Base-by-base conservation (phyloP, 176 grass and related monocot species). In the Juncus inflexus region DNA sequence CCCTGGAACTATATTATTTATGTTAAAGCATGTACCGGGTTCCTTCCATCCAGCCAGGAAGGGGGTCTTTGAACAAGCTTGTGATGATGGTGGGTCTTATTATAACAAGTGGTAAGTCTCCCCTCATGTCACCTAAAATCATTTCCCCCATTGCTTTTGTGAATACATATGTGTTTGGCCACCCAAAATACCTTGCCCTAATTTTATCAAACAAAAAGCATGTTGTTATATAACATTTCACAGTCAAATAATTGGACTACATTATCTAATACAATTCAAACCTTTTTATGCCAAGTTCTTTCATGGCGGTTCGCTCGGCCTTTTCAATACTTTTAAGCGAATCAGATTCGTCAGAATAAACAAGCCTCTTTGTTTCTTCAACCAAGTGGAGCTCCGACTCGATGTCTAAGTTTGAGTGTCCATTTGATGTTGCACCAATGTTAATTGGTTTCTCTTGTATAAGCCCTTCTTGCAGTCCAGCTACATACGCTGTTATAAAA, bases 101-200 rank as follows among this genome's bases (percentile, higher is more conserved):
- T 37, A 96, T 57, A 10, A 87, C 81, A 37, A 87, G 76, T 0
- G 86, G 83, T 15, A 77, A 37, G 15, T 77, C 61, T 35, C 51
- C 83, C 4, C 67, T 60, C 0, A 73, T 39, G 52, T 69, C 71
- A 10, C 55, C 69, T 7, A 89, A 76, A 6, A 95, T 0, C 79
- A 89, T 83, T 73, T 95, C 90, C 2, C 76, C 90, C 82, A 95
- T 81, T 54, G 90, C 82, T 72, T 95, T 95, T 72, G 82, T 95
- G 76, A 76, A 83, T n/a, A 95, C 77, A 42, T 95, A 95, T 3
- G 90, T 89, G 58, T 95, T 95, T n/a, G 90, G 81, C 90, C 90
- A 95, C 2, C 90, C 86, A 37, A 69, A 90, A 64, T 81, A 60
- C 6, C 76, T 84, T 12, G 90, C 90, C 73, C 90, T 78, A 47